Base-by-base conservation (phyloP, 768 basidiomycete genomes). In the Paxillus ammoniavirescens region DNA sequence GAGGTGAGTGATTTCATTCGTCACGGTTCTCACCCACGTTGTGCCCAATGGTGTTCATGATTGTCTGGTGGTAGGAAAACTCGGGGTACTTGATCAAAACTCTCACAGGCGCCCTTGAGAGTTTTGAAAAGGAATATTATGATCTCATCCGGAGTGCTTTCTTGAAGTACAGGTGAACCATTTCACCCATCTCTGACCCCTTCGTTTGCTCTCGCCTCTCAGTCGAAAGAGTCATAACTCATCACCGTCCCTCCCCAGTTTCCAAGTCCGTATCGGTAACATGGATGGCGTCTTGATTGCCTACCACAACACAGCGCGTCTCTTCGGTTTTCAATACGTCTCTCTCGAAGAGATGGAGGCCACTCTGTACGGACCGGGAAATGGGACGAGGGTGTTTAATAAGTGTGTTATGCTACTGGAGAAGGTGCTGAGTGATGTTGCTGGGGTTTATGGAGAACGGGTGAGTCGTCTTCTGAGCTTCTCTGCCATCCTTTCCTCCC, bases 241-340 rank as follows among this genome's bases (percentile, higher is more conserved):
- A 47, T 21, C 47, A 49, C 47, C n/a, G 17, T 28, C 23, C 6
- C 26, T 14, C 14, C 40, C n/a, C 54, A 93, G 91, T 58, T 88
- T 98, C 74, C 96, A 99, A 77, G 95, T 83, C 2, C 86, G 96
- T 5, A 98, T 99, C 56, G 96, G 96, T 8, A 84, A 87, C 65
- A 99, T 98, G 96, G 94, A 97, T 64, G 96, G 96, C 14, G 87
- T 98, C 8, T 77, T 93, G 54, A 83, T 93, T 38, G 86, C 91
- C 18, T 92, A 90, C 64, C 91, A 93, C 64, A 97, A 96, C 57
- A 95, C 91, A 1, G 82, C 82, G 8, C 79, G 81, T 15, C 81
- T 97, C 47, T 94, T 93, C 61, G 96, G 96, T 1, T 98, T 98
- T 76, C 93, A 98, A 68, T 99, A 98, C 65, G 72, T 96, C 31